A percentile compares a stretch with the other conserved stretches of the same genome.
Evolutionary conservation across 2,329 filamentous ascomycete genomes (phyloP).

Genomic region (Neofusicoccum kwambonambiense): DNA sequence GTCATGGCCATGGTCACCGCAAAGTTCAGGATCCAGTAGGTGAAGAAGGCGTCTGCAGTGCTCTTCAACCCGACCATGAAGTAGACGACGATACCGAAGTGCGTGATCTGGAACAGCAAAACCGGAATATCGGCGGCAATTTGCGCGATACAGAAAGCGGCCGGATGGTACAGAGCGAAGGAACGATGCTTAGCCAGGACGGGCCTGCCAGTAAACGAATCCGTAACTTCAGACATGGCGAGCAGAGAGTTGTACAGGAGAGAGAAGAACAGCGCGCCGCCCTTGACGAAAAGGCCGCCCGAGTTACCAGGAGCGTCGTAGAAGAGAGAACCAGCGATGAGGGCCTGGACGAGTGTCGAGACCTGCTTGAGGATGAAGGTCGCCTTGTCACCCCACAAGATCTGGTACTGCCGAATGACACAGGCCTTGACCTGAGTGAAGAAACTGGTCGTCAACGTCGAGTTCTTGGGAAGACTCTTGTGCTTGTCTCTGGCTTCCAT

Average conservation of each 20-base stretch:
- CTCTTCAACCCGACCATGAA: slow-evolving; percentile 79
- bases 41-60: slow-evolving; percentile 74
- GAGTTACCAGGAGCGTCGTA: slow-evolving; percentile 61
- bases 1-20: slow-evolving; percentile 71
- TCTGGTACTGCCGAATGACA: slow-evolving; percentile 62
- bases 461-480: slow-evolving; percentile 52
- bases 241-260: slow-evolving; percentile 63
- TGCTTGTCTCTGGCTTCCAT: slow-evolving; percentile 56
- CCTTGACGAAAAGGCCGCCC: slow-evolving; percentile 62
- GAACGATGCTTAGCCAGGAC: slow-evolving; percentile 85
- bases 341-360: slow-evolving; percentile 57
- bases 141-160: slow-evolving; percentile 73
- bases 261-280: slow-evolving; percentile 64
- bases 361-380: slow-evolving; percentile 64
- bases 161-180: slow-evolving; percentile 87
- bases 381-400: slow-evolving; percentile 63
- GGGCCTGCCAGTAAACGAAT: slow-evolving; percentile 60
- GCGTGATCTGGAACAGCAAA: slow-evolving; percentile 57
- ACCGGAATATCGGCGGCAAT: slow-evolving; percentile 56
- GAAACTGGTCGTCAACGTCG: slow-evolving; percentile 49
- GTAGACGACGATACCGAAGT: slow-evolving; percentile 67
- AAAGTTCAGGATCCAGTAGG: slow-evolving; percentile 73
- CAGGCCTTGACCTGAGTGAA: slow-evolving; percentile 53
- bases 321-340: slow-evolving; percentile 66
- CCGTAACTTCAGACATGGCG: slow-evolving; percentile 64